Evolutionary conservation across 2,329 filamentous ascomycete genomes (phyloP), one percentile per base, ranked within the genome.

Genomic region (Waltergamsia citrina): DNA sequence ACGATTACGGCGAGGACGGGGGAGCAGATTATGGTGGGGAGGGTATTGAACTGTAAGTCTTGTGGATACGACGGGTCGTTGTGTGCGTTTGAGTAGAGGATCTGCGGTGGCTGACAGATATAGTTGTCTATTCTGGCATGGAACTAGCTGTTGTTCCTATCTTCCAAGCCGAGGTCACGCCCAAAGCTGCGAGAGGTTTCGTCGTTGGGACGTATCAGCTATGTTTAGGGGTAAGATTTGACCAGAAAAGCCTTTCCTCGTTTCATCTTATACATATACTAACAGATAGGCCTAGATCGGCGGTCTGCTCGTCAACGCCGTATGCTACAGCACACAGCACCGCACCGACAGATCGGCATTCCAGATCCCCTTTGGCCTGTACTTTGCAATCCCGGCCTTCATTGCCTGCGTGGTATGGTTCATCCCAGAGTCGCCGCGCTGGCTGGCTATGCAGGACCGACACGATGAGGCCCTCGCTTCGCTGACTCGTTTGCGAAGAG

Each of bases 91-190:
- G n/a, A n/a, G n/a, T n/a, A n/a, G n/a, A n/a, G n/a, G n/a, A n/a
- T n/a, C n/a, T n/a, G n/a, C n/a, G n/a, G n/a, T n/a, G n/a, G n/a
- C n/a, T n/a, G n/a, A n/a, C n/a, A n/a, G n/a, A n/a, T n/a, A n/a
- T n/a, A n/a, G n/a, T n/a, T 34, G 32, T 55, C 16, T 62, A 62
- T 30, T 46, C 60, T 21, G 59, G 57, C 10, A 60, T 59, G 49
- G 58, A 62, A 37, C 46, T 62, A 7, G 46, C 57, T 2, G 43
- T 53, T 4, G 52, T 60, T 6, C 59, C 58, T 1, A 42, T 54
- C 1, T 46, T 45, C 15, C 52, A 57, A 35, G 50, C 53, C 3
- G 55, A 59, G 40, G 43, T 57, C 19, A 45, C 48, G 2, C 55
- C 53, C 0, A 39, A 41, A 1, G 32, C 38, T 9, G 39, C 47